A percentile compares a stretch with the other conserved stretches of the same genome.
phyloP scores from a whole-genome alignment of 2,329 filamentous ascomycete species.

The Talaromyces islandicus region DNA sequence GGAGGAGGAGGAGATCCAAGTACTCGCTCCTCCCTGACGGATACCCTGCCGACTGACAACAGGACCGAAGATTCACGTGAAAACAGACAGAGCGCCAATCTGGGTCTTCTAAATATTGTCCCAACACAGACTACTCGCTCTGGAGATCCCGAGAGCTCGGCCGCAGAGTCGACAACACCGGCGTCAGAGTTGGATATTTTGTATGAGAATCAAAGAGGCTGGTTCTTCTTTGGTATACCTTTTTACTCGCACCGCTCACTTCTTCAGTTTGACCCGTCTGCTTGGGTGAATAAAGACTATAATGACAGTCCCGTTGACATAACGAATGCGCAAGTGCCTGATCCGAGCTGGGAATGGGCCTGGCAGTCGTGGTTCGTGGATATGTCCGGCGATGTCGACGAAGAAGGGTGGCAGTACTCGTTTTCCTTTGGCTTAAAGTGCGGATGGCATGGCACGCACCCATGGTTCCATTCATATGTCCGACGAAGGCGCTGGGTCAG shows the following conservation, averaged over 20 bases:
- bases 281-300: conserved; percentile 70
- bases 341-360: conserved; percentile 91
- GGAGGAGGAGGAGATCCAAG: background rate
- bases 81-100: background rate
- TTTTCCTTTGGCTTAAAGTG: conserved; percentile 72
- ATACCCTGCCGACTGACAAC: background rate
- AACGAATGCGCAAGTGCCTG: conserved; percentile 82
- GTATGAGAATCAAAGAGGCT: conserved; percentile 92
- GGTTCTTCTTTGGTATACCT: conserved; percentile 80
- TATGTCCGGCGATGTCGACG: conserved; percentile 76
- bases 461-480: conserved; percentile 96
- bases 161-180: conserved; percentile 10
- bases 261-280: conserved; percentile 73
- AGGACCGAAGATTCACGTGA: background rate
- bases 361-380: conserved; percentile 68
- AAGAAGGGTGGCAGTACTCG: conserved; percentile 94
- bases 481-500: conserved; percentile 81
- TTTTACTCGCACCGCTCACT: conserved; percentile 85
- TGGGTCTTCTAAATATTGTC: conserved; percentile 6
- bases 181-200: conserved; percentile 68
- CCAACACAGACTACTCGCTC: conserved; percentile 2
- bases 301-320: conserved; percentile 62
- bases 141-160: conserved; percentile 2
- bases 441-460: conserved; percentile 80
- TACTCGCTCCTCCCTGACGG: background rate